Percentiles rank a stretch among this genome's conserved stretches.
Conservation (phyloP, 2,329 filamentous ascomycete species). For the Chaetomium globosum region DNA sequence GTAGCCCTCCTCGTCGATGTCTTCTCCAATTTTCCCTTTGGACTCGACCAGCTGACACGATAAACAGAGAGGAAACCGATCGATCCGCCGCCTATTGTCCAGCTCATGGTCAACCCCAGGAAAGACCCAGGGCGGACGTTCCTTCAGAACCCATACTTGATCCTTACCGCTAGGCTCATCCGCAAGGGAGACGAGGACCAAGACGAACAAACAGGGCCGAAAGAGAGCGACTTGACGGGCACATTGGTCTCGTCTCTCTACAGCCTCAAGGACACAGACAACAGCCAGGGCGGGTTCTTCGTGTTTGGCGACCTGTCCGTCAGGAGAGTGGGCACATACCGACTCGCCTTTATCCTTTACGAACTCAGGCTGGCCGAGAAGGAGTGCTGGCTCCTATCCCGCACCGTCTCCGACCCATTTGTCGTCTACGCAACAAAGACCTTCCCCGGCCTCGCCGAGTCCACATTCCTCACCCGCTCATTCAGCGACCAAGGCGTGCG, state of each 20-base stretch:
- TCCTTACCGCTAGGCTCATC: slow-evolving; percentile 48
- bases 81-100: slow-evolving; percentile 82
- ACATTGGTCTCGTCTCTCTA: slow-evolving; percentile 80
- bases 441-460: slow-evolving; percentile 79
- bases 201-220: slow-evolving; percentile 46
- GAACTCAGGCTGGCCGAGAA: slow-evolving; percentile 57
- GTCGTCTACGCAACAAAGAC: slow-evolving; percentile 66
- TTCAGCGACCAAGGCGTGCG: slow-evolving; percentile 88
- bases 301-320: slow-evolving; percentile 89
- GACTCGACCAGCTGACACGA: slow-evolving; percentile 10
- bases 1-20: slow-evolving; percentile 45
- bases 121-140: slow-evolving; percentile 53
- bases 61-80: slow-evolving; percentile 76
- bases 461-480: slow-evolving; percentile 75
- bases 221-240: slow-evolving; percentile 66
- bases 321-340: slow-evolving; percentile 70
- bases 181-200: slow-evolving; percentile 47
- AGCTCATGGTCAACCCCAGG: slow-evolving; percentile 59
- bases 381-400: slow-evolving; percentile 44
- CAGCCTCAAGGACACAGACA: slow-evolving; percentile 75
- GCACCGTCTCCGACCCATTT: slow-evolving; percentile 67
- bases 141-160: slow-evolving; percentile 59
- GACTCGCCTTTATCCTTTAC: slow-evolving; percentile 76
- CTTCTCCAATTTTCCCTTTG: not conserved
- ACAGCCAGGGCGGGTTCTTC: slow-evolving; percentile 81